Conservation (phyloP, 805 yeast species). For the Dipodascopsis tothii region DNA sequence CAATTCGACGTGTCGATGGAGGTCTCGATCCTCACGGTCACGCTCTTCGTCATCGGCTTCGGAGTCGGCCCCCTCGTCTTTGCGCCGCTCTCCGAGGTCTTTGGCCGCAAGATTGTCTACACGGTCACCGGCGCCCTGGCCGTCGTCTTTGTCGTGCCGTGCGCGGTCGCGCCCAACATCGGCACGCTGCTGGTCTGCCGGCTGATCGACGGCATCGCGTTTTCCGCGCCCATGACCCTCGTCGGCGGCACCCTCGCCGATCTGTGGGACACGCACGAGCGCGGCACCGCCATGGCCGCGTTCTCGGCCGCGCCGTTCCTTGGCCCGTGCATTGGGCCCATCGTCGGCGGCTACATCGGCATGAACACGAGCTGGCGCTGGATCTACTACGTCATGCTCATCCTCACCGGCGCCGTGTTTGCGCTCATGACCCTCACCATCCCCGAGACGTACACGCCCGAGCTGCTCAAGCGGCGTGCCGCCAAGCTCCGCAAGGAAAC, state of each 20-base stretch:
- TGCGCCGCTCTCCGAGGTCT: slow-evolving; percentile 54
- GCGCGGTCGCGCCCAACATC: slow-evolving; percentile 51
- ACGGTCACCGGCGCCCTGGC: slow-evolving; percentile 42
- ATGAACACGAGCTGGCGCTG: slow-evolving; percentile 62
- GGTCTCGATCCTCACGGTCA: slow-evolving; percentile 51
- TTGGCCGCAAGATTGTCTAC: slow-evolving; percentile 51
- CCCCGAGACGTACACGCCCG: slow-evolving; percentile 61
- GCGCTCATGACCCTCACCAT: slow-evolving; percentile 39
- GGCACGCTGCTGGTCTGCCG: slow-evolving; percentile 60
- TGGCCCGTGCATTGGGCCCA: slow-evolving; percentile 56
- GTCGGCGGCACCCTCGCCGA: slow-evolving; percentile 76
- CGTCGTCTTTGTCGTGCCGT: slow-evolving; percentile 45
- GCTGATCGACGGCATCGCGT: slow-evolving; percentile 62
- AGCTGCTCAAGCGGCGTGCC: slow-evolving; percentile 47
- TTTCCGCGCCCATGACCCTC: slow-evolving; percentile 65
- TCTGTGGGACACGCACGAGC: slow-evolving; percentile 50
- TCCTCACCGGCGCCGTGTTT: slow-evolving; percentile 54
- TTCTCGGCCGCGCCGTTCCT: slow-evolving; percentile 57
- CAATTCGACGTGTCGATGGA: slow-evolving; percentile 50
- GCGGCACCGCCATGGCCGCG: slow-evolving; percentile 63
- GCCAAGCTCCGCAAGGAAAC: slow-evolving; percentile 44
- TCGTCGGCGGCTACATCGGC: slow-evolving; percentile 52
- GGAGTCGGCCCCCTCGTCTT: slow-evolving; percentile 53
- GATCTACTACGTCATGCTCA: slow-evolving; percentile 58
- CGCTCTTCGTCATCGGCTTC: slow-evolving; percentile 54